Conservation (phyloP, 805 yeast genomes). For the Zygoascus tannicola region DNA sequence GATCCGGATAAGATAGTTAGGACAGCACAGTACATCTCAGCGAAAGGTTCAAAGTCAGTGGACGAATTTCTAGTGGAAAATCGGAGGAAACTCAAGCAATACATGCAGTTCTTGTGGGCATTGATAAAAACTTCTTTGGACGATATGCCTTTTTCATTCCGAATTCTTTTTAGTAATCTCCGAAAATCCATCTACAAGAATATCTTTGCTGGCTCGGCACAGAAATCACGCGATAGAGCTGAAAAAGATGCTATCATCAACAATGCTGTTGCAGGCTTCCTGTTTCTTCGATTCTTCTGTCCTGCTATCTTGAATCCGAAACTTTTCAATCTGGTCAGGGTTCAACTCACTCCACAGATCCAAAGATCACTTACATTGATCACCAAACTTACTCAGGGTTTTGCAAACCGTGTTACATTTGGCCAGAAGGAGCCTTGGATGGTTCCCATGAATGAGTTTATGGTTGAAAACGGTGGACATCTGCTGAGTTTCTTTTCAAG, state of each 20-base stretch:
- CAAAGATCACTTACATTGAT: constrained; percentile 74
- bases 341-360: constrained; percentile 59
- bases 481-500: constrained; percentile 61
- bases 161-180: constrained; percentile 51
- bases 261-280: constrained; percentile 73
- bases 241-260: constrained; percentile 31
- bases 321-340: constrained; percentile 59
- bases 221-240: background rate
- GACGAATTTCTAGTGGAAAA: constrained; percentile 39
- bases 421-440: constrained; percentile 81
- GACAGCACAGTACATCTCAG: constrained; percentile 18
- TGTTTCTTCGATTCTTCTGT: constrained; percentile 76
- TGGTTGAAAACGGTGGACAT: constrained; percentile 47
- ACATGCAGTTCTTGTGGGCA: constrained; percentile 56
- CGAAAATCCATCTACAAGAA: constrained; percentile 40
- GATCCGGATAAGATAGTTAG: constrained; percentile 54
- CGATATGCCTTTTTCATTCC: constrained; percentile 64
- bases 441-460: constrained; percentile 57
- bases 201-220: background rate
- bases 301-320: constrained; percentile 91
- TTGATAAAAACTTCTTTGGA: constrained; percentile 56
- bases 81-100: constrained; percentile 38
- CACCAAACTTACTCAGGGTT: constrained; percentile 63
- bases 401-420: constrained; percentile 68
- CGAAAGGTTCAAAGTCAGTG: constrained; percentile 18